Conservation (phyloP, 2,329 filamentous ascomycete genomes). For the Emericellopsis cladophorae region DNA sequence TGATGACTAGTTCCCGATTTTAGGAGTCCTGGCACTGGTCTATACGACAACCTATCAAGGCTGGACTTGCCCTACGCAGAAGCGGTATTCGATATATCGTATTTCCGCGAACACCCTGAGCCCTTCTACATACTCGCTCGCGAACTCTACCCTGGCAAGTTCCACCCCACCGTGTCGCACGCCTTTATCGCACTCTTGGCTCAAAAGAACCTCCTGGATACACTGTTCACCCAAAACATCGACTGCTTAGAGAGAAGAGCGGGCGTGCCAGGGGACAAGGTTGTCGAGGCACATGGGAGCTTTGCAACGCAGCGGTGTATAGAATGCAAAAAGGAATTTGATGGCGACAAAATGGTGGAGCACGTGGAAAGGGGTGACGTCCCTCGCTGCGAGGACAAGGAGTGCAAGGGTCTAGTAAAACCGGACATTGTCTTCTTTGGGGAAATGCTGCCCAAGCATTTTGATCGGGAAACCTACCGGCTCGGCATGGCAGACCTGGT, state of each 20-base stretch:
- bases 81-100: conserved; percentile 86
- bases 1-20: conserved; percentile 72
- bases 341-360: conserved; percentile 60
- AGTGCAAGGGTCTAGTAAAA: conserved; percentile 73
- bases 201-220: conserved; percentile 63
- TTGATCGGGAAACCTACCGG: conserved; percentile 22
- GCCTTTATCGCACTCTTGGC: conserved; percentile 76
- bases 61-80: conserved; percentile 81
- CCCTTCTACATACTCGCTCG: conserved; percentile 89
- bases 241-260: conserved; percentile 86
- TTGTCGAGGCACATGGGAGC: conserved; percentile 90
- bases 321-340: conserved; percentile 65
- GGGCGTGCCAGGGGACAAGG: conserved; percentile 67
- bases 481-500: conserved; percentile 58
- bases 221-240: conserved; percentile 95
- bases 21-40: conserved; percentile 78
- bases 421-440: conserved; percentile 95
- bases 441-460: conserved; percentile 40
- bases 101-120: conserved; percentile 70
- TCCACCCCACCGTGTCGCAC: conserved; percentile 79
- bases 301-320: conserved; percentile 89
- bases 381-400: conserved; percentile 48
- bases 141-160: conserved; percentile 85
- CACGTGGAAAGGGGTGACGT: conserved; percentile 56
- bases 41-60: conserved; percentile 83